Evolutionary conservation across 202 grass and related monocot species (phyloP).

Genomic region (Sporobolus alterniflorus): DNA sequence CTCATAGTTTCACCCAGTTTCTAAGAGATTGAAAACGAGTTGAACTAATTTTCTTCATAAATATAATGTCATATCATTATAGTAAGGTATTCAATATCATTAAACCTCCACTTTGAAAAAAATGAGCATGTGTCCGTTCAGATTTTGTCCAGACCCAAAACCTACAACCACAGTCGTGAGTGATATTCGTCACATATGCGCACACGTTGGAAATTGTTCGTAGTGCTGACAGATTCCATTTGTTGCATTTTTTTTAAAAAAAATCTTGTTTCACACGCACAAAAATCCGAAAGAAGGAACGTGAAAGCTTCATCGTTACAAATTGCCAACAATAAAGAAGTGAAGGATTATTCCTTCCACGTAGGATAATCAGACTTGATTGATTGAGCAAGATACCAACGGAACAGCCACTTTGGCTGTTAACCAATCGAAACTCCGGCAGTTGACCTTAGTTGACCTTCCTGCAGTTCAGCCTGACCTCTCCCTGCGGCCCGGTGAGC

Average conservation of each 20-base stretch:
- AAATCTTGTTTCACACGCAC: no score
- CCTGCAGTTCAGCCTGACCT: constrained; percentile 74
- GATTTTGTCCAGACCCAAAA: not conserved
- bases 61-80: no score
- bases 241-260: not conserved
- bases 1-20: no score
- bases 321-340: not conserved
- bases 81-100: no score
- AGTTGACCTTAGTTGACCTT: constrained; percentile 50
- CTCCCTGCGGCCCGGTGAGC: constrained; percentile 47
- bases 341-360: constrained; percentile 5
- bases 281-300: not conserved
- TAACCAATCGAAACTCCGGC: not conserved
- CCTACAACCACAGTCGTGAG: not conserved
- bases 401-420: constrained; percentile 25
- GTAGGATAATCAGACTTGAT: not conserved
- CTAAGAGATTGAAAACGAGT: no score
- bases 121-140: not conserved
- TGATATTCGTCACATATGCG: not conserved
- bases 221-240: not conserved
- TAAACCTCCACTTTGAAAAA: not conserved
- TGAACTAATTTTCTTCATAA: no score
- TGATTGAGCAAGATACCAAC: not conserved
- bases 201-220: not conserved
- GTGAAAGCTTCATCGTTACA: not conserved